Conservation (phyloP, 345 rosid species). For the Geranium rotundifolium region DNA sequence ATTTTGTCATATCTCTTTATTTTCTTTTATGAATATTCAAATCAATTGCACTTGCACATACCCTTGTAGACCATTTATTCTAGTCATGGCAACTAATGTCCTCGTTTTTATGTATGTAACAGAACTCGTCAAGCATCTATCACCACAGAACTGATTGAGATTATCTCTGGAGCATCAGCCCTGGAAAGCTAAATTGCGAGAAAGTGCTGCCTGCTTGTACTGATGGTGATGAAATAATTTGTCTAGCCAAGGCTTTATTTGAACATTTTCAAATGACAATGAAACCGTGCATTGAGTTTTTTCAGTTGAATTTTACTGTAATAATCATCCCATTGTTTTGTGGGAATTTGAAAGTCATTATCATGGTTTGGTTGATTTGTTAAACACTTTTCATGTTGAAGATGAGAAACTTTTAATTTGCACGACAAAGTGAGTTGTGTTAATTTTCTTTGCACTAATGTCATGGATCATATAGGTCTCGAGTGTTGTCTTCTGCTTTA, state of each 20-base stretch:
- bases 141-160: constrained; percentile 92
- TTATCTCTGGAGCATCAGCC: constrained; percentile 95
- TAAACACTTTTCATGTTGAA: too few species aligned
- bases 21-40: background rate
- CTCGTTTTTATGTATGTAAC: constrained; percentile 9
- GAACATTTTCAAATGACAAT: constrained; percentile 4
- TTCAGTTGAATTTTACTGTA: constrained; percentile 15
- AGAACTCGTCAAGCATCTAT: constrained; percentile 99
- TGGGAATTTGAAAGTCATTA: constrained; percentile 9
- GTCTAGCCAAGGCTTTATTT: constrained; percentile 15
- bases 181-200: constrained; percentile 42
- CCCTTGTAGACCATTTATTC: background rate
- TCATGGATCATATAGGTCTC: too few species aligned
- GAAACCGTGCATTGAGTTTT: constrained; percentile 8
- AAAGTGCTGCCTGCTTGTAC: background rate
- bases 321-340: constrained; percentile 21
- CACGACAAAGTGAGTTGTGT: too few species aligned
- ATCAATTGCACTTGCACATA: background rate
- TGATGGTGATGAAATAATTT: constrained; percentile 32
- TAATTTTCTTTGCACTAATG: too few species aligned
- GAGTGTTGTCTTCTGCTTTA: too few species aligned
- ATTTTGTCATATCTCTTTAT: background rate
- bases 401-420: too few species aligned
- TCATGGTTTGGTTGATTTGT: too few species aligned
- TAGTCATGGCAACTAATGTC: background rate